phyloP scores from a whole-genome alignment of 164 flowering plant species.

The Santalum album region DNA sequence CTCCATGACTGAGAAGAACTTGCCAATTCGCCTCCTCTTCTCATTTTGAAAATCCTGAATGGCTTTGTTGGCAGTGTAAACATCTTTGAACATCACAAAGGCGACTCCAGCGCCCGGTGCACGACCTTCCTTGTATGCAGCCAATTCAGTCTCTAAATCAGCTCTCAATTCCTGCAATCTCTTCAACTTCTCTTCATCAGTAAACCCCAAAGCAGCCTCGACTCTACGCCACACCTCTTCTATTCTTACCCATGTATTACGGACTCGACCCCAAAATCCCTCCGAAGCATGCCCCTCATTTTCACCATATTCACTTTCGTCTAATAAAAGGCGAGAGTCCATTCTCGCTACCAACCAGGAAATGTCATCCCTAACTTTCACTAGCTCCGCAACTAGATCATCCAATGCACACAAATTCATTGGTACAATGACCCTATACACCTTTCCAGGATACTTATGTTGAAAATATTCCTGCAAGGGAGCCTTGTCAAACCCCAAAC shows the following conservation, averaged over 20 bases:
- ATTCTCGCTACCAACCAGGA: slow-evolving; percentile 71
- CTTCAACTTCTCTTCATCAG: slow-evolving; percentile 69
- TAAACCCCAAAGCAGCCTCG: slow-evolving; percentile 42
- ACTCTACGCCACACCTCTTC: slow-evolving; percentile 35
- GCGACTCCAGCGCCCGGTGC: slow-evolving; percentile 95
- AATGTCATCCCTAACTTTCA: slow-evolving; percentile 70
- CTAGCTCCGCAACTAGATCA: slow-evolving; percentile 62
- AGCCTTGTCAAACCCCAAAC: slow-evolving; percentile 43
- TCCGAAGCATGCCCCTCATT: slow-evolving; percentile 17
- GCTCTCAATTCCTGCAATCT: slow-evolving; percentile 71
- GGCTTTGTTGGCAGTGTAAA: slow-evolving; percentile 82
- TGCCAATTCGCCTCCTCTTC: slow-evolving; percentile 69
- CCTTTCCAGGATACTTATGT: slow-evolving; percentile 85
- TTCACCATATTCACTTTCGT: slow-evolving; percentile 26
- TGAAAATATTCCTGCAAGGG: slow-evolving; percentile 74
- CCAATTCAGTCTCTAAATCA: slow-evolving; percentile 62
- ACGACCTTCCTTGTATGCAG: slow-evolving; percentile 70
- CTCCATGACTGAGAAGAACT: slow-evolving; percentile 80
- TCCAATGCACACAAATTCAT: slow-evolving; percentile 93
- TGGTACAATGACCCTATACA: slow-evolving; percentile 73
- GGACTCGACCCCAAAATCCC: slow-evolving; percentile 23
- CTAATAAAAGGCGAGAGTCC: slow-evolving; percentile 41
- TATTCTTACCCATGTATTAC: slow-evolving; percentile 28
- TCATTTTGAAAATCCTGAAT: slow-evolving; percentile 82
- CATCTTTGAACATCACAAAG: slow-evolving; percentile 92